These are phyloP conservation scores for Bertia moriformis DNA, from an alignment of 2,329 filamentous ascomycete species.

Conservation along the genomic window DNA sequence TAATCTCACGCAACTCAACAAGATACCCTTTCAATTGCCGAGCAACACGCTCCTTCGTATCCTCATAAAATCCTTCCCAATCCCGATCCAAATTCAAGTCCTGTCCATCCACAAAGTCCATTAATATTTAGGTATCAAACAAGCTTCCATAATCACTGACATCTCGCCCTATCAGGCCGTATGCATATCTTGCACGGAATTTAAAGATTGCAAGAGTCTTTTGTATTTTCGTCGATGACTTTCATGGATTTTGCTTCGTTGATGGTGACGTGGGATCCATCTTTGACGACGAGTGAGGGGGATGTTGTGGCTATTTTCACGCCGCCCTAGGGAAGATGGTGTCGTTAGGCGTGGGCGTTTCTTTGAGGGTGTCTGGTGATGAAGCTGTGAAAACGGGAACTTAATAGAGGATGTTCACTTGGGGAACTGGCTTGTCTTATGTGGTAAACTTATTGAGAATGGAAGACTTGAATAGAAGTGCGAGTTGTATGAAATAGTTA, in stretches of 20 bases:
- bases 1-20: constrained; percentile 4
- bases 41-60: not conserved
- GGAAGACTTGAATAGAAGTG: too few species aligned
- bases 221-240: constrained; percentile 6
- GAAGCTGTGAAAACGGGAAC: not conserved
- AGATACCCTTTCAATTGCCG: not conserved
- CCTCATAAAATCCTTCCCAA: constrained; percentile 5
- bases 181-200: constrained; percentile 6
- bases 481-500: too few species aligned
- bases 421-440: too few species aligned
- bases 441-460: too few species aligned
- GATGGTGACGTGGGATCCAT: constrained; percentile 5
- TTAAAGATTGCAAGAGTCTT: constrained; percentile 6
- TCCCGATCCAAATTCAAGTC: constrained; percentile 5
- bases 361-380: not conserved
- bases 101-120: constrained; percentile 6
- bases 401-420: not conserved
- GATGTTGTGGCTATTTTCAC: constrained; percentile 7
- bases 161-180: constrained; percentile 6
- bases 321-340: constrained; percentile 2
- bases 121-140: constrained; percentile 9
- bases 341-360: not conserved
- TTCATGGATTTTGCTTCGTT: constrained; percentile 8
- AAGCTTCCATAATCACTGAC: constrained; percentile 6
- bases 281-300: constrained; percentile 7